These are phyloP conservation scores for Stemphylium lycopersici DNA, from an alignment of 2,329 filamentous ascomycete species.

Conservation along the genomic window DNA sequence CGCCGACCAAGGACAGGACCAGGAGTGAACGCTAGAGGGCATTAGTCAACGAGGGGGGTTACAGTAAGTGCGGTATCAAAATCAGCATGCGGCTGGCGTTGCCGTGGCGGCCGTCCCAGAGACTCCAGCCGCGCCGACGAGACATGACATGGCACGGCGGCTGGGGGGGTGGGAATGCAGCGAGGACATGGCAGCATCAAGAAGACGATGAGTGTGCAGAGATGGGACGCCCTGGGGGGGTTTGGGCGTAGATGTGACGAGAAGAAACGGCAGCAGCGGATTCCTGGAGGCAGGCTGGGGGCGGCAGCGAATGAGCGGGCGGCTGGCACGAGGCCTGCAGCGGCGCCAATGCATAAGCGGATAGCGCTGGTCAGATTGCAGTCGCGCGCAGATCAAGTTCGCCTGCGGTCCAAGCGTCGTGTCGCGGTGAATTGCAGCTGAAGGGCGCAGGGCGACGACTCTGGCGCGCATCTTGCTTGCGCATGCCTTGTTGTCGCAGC, in stretches of 20 bases:
- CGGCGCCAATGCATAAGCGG: not conserved
- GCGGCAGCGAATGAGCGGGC: conserved; percentile 3
- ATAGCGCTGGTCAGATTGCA: conserved; percentile 10
- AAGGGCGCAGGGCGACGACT: not conserved
- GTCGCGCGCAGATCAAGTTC: conserved; percentile 30
- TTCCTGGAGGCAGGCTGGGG: conserved; percentile 1
- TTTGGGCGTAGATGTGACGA: conserved; percentile 15
- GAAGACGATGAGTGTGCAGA: conserved; percentile 7
- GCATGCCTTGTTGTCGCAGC: not conserved
- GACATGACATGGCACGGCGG: not conserved
- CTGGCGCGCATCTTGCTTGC: not conserved
- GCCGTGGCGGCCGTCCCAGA: not conserved
- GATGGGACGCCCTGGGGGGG: conserved; percentile 8
- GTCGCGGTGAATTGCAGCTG: not conserved
- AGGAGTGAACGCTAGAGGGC: conserved; percentile 20
- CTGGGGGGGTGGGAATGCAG: not conserved
- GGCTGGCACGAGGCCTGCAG: conserved; percentile 2
- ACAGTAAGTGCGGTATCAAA: conserved; percentile 9
- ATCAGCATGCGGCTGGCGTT: conserved; percentile 6
- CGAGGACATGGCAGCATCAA: conserved; percentile 1
- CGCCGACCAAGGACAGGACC: conserved; percentile 14
- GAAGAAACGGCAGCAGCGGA: conserved; percentile 14
- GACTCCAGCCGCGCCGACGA: not conserved
- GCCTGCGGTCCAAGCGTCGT: conserved; percentile 12
- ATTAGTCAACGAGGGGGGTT: conserved; percentile 22